phyloP scores from a whole-genome alignment of 2,329 filamentous ascomycete species.

The Fusarium sp. region DNA sequence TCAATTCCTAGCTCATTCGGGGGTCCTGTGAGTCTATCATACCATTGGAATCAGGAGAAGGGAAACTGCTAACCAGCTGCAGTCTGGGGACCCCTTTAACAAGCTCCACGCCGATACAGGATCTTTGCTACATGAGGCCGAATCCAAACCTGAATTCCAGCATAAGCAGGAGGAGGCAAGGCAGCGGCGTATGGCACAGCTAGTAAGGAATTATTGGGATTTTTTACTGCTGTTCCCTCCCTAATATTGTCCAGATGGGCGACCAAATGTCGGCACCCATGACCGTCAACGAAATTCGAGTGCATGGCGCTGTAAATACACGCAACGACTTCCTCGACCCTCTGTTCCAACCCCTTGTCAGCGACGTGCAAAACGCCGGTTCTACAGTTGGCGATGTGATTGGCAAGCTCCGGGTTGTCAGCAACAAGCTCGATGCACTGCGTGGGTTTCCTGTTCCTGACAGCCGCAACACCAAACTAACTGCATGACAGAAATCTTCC shows the following conservation, averaged over 20 bases:
- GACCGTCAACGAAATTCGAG: constrained; percentile 86
- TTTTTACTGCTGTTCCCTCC: background rate
- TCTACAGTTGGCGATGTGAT: constrained; percentile 89
- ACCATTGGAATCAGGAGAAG: background rate
- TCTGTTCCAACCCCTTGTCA: constrained; percentile 84
- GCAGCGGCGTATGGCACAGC: constrained; percentile 56
- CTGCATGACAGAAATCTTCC: constrained; percentile 80
- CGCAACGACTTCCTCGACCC: constrained; percentile 86
- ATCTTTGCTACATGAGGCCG: constrained; percentile 57
- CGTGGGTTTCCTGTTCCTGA: constrained; percentile 66
- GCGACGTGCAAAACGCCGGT: constrained; percentile 74
- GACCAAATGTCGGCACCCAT: constrained; percentile 90
- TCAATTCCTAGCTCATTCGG: constrained; percentile 50
- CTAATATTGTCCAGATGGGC: constrained; percentile 57
- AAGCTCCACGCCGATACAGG: constrained; percentile 59
- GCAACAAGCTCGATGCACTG: constrained; percentile 83
- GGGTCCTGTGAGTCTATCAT: constrained; percentile 49
- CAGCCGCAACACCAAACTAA: constrained; percentile 43
- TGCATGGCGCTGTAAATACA: constrained; percentile 89
- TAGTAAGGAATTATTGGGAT: constrained; percentile 48
- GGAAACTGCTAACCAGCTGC: constrained; percentile 41
- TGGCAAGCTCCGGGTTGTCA: constrained; percentile 77
- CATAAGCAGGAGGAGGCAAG: constrained; percentile 58
- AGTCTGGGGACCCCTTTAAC: constrained; percentile 57
- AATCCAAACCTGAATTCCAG: constrained; percentile 55